Evolutionary conservation across 1,139 yeast species (phyloP), one percentile per base, ranked within the genome.

Genomic region (Geotrichum fermentans): DNA sequence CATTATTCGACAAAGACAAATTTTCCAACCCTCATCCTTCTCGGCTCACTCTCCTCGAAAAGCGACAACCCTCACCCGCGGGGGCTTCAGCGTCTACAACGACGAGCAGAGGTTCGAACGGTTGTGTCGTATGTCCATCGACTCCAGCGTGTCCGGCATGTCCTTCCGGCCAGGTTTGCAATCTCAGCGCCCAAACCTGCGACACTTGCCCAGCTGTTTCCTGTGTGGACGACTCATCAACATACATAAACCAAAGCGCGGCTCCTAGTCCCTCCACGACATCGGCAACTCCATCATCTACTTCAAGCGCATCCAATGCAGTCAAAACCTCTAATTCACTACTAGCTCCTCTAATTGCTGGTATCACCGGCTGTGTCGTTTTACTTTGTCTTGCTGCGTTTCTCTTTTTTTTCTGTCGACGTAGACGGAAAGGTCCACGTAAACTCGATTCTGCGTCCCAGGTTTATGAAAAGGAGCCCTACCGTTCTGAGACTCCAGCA

Each of bases 141-240:
- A 35, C 30, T 13, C 51, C 48, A 2, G 34, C 40, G 3, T 56
- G 58, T 47, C 47, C 41, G n/a, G 18, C 43, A 5, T 56, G 59
- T 30, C 57, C 58, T 2, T 20, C 32, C 5, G 57, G 57, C 17
- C 45, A 55, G 37, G 47, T 53, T 8, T 56, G 58, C 49, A 69
- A 44, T 40, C 33, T 74, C 60, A 68, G 78, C 1, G 64, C 77
- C 1, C 78, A 74, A 49, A 75, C 87, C 1, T 82, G 90, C 60
- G 47, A 62, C 8, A 51, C 68, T 49, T 84, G 94, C 65, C 77
- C 89, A 2, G 16, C 39, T 13, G 55, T 55, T 1, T 34, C 40
- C 24, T 56, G 59, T 39, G 40, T 56, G 32, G 45, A 51, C 21
- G 29, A 33, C 30, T 35, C 50, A 45, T 16, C 47, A 24, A 29